Evolutionary conservation across 169 alveolate genomes (phyloP), one percentile per base, ranked within the genome.

Genomic region (Plasmodium billcollinsi): DNA sequence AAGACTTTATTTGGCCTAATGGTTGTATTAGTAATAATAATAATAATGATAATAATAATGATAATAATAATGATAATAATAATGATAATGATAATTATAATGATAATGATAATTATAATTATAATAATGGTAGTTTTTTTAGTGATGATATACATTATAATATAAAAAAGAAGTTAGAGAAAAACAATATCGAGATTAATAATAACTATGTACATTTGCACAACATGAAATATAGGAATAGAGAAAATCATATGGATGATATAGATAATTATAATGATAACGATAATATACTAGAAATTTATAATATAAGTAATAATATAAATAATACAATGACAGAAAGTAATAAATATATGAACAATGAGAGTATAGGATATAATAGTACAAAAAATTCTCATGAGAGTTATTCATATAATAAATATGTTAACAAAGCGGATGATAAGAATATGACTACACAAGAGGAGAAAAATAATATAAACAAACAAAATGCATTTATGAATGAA

Each of bases 211-310:
- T n/a, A 0, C 52, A 26, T 52, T 39, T 54, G 4, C 52, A 54
- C 69, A 18, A 70, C 33, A 61, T 74, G 43, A 74, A 12, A 45
- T 45, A 74, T 15, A n/a, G 8, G 9, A 54, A 62, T 74, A 56
- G 78, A 69, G 54, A 50, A 65, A 76, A 65, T 65, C 3, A 20
- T 47, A 18, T 26, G 2, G 56, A 45, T 15, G 56, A 69, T 49
- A 45, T 15, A 2, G 33, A 39, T 9, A 47, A 65, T 69, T 26
- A n/a, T 63, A 70, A 21, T 18, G 78, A 76, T 1, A 62, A 76
- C 24, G 33, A 6, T 21, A 76, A 39, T 76, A 26, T 65, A 58
- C 14, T 24, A 26, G 70, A 15, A 18, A 76, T 76, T 45, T 21
- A 26, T 33, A 18, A 21, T 18, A 43, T 43, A 65, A 49, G 65